A percentile compares a stretch with the other conserved stretches of the same genome.
These are phyloP conservation scores for Tripterygium wilfordii DNA, from an alignment of 177 flowering plant species.

Conservation along the genomic window DNA sequence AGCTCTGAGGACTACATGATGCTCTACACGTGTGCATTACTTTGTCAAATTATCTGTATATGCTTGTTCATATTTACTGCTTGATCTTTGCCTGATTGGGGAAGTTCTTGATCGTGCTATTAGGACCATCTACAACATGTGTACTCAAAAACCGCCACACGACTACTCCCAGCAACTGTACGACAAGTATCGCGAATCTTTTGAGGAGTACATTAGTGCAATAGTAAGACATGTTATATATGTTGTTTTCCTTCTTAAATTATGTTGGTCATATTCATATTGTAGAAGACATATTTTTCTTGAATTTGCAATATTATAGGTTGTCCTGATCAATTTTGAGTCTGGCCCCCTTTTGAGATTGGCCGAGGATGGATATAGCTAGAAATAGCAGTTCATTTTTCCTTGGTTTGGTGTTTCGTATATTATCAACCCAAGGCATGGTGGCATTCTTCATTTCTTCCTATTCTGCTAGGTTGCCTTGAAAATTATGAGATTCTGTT, in stretches of 20 bases:
- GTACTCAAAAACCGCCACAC: conserved; percentile 90
- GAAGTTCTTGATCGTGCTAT: conserved; percentile 8
- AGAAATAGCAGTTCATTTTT: too few species aligned
- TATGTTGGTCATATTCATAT: neutral
- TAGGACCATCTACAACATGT: conserved; percentile 87
- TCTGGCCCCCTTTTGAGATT: neutral
- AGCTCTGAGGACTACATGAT: conserved; percentile 72
- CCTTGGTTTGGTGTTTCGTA: too few species aligned
- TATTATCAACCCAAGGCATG: too few species aligned
- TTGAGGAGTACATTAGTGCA: conserved; percentile 69
- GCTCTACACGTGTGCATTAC: conserved; percentile 62
- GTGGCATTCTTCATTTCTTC: too few species aligned
- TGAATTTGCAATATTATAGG: neutral
- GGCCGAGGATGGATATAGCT: too few species aligned
- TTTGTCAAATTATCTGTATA: neutral
- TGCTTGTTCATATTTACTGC: neutral
- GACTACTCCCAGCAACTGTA: conserved; percentile 88
- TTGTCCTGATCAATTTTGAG: neutral
- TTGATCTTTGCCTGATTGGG: neutral
- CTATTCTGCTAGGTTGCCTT: too few species aligned
- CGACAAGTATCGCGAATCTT: conserved; percentile 66
- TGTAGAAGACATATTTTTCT: neutral
- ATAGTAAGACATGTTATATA: conserved; percentile 34
- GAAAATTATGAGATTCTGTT: too few species aligned
- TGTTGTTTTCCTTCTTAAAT: neutral